Conservation (phyloP, 2,329 filamentous ascomycete genomes). For the Ceratocystis huliohia region DNA sequence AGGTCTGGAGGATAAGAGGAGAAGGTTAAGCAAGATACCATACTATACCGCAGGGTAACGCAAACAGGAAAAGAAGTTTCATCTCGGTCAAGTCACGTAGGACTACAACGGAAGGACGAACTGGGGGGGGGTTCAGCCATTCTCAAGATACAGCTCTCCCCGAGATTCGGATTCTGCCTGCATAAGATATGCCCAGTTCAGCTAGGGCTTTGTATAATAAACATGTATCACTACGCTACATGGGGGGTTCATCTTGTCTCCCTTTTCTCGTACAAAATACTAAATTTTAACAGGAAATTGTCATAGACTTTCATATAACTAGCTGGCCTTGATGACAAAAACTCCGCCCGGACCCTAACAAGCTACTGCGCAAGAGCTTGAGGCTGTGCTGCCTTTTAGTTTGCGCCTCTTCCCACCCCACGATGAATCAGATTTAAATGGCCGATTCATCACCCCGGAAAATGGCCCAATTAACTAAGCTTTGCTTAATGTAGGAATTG, state of each 20-base stretch:
- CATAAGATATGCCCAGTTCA: background rate
- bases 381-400: background rate
- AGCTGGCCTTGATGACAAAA: background rate
- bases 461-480: background rate
- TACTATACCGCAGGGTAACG: background rate
- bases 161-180: background rate
- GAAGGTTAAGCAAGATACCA: conserved; percentile 1
- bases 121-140: background rate
- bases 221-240: conserved; percentile 1
- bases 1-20: background rate
- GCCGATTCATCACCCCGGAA: background rate
- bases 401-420: background rate
- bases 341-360: background rate
- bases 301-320: background rate
- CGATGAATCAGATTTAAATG: background rate
- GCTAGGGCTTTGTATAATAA: background rate
- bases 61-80: background rate
- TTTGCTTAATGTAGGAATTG: too few relatives aligned
- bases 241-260: background rate
- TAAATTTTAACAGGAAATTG: background rate
- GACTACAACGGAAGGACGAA: background rate
- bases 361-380: background rate
- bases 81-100: background rate
- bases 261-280: background rate
- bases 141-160: background rate